phyloP scores from a whole-genome alignment of 306 rosid species.

The Myrica gale region DNA sequence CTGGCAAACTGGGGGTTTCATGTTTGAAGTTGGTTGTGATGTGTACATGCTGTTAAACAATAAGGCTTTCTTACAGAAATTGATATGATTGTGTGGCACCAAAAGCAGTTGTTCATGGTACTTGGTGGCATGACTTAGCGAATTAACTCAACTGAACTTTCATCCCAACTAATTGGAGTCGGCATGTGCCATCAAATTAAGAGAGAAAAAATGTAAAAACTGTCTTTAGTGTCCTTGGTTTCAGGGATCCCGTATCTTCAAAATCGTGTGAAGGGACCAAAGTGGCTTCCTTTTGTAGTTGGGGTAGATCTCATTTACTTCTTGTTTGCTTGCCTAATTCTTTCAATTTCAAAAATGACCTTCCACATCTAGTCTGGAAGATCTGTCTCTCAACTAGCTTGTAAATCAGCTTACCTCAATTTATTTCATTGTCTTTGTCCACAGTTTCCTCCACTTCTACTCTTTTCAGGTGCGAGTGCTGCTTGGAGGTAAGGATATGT shows the following conservation, averaged over 20 bases:
- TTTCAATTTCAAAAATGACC: slow-evolving; percentile 4
- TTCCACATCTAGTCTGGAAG: background rate
- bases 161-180: too few relatives aligned
- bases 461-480: slow-evolving; percentile 75
- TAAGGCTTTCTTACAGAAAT: too few relatives aligned
- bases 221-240: slow-evolving; percentile 6
- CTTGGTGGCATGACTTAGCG: too few relatives aligned
- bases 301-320: slow-evolving; percentile 53
- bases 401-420: slow-evolving; percentile 15
- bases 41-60: too few relatives aligned
- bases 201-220: too few relatives aligned
- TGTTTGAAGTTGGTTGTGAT: too few relatives aligned
- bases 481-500: slow-evolving; percentile 69
- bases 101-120: too few relatives aligned
- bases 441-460: slow-evolving; percentile 83
- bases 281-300: slow-evolving; percentile 87
- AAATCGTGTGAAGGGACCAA: slow-evolving; percentile 78
- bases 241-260: slow-evolving; percentile 84
- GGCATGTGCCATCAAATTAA: too few relatives aligned
- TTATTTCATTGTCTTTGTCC: slow-evolving; percentile 17
- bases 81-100: too few relatives aligned
- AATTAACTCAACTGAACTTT: too few relatives aligned
- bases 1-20: too few relatives aligned
- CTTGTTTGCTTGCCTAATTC: slow-evolving; percentile 13
- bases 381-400: too few relatives aligned